phyloP scores from a whole-genome alignment of 176 grass and related monocot genomes.

The Carex kokanica region DNA sequence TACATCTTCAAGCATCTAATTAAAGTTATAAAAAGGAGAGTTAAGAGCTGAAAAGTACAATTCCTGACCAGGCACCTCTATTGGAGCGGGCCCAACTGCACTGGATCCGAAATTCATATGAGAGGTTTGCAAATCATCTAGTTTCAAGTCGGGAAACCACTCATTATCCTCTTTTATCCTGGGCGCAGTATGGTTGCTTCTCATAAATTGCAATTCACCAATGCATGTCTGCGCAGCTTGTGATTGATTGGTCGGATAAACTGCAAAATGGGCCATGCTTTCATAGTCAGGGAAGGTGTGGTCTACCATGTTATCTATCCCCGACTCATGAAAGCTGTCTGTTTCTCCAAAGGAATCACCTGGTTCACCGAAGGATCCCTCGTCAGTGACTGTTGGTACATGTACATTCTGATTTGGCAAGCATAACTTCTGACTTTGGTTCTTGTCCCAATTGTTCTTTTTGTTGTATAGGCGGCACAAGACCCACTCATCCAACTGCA shows the following conservation, averaged over 20 bases:
- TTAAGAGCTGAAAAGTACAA: neutral
- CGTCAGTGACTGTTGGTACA: neutral
- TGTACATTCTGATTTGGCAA: neutral
- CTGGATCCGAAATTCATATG: neutral
- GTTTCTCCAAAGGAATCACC: conserved; percentile 13
- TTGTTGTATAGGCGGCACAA: conserved; percentile 47
- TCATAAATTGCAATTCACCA: neutral
- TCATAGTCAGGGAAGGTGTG: conserved; percentile 11
- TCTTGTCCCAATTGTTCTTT: conserved; percentile 27
- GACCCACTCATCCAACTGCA: conserved; percentile 45
- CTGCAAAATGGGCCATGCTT: neutral
- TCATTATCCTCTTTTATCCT: conserved; percentile 20
- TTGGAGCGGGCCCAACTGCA: neutral
- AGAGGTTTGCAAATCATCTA: conserved; percentile 27
- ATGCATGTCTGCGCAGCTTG: neutral
- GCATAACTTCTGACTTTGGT: neutral
- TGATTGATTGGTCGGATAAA: conserved; percentile 12
- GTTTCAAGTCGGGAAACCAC: conserved; percentile 9
- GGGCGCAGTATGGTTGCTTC: neutral
- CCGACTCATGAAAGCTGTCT: conserved; percentile 16
- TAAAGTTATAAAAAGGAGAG: neutral
- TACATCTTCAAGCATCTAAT: neutral
- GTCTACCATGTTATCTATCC: conserved; percentile 12
- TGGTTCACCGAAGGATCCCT: neutral
- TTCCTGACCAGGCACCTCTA: conserved; percentile 14